Base-by-base conservation (phyloP, 768 basidiomycete genomes). In the Boletus subparvulus region DNA sequence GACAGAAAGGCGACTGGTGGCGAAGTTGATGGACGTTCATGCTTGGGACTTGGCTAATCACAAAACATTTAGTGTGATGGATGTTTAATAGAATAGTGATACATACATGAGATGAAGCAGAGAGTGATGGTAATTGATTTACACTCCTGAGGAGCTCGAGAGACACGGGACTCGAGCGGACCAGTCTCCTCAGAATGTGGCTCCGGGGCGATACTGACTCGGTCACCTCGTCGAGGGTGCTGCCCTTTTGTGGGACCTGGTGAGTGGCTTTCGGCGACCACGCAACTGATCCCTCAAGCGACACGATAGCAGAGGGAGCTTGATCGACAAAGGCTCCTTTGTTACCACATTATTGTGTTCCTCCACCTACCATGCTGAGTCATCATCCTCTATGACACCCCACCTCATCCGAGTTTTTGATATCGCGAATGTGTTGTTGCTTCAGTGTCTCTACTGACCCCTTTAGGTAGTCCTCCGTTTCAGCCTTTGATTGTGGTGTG, bases 141-240 rank as follows among this genome's bases (percentile, higher is more conserved):
- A 75, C 69, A 59, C 79, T 79, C 68, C 85, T 80, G 17, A 83
- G 75, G 45, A 89, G 72, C 65, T 88, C 87, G 28, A 80, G 70
- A 19, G 89, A 90, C 14, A 90, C 76, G 3, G 88, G 89, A 49
- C 88, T 78, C 28, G 87, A 83, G 12, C 87, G 83, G 1, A 88
- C 89, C 12, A 88, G 83, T 54, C 88, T 79, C 70, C 91, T 91
- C 39, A 78, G 80, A 54, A 92, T 75, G 69, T 90, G 89, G 0
- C 88, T 89, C 13, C 87, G 87, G 3, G 89, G 89, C 0, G 88
- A 91, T 55, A 90, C 77, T 2, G 83, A 84, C 58, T 85, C 86
- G 3, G 77, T 83, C 32, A 87, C 83, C 65, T 88, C 86, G 58
- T 83, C 80, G 47, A 75, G 73, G 21, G 71, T 65, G 50, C 74